phyloP scores from a whole-genome alignment of 768 basidiomycete species.

The Rhodotorula babjevae region DNA sequence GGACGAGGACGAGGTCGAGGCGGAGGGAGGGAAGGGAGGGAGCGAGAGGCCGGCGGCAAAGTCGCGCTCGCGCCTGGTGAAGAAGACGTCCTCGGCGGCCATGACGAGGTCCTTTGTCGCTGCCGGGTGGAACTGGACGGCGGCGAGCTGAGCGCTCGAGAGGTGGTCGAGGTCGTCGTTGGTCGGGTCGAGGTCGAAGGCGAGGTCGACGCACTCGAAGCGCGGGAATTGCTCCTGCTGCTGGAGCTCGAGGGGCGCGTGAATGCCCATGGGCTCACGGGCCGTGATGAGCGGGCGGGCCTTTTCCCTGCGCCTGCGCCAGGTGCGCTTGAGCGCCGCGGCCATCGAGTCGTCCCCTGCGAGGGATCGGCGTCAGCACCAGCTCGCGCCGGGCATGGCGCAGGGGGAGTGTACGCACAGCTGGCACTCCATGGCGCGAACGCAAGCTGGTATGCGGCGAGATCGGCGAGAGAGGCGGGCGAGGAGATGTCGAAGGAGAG shows the following conservation, averaged over 20 bases:
- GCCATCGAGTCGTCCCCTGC: conserved; percentile 16
- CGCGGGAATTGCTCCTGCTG: conserved; percentile 17
- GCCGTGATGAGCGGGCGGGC: conserved; percentile 6
- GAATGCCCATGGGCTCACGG: conserved; percentile 3
- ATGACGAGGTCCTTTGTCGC: conserved; percentile 9
- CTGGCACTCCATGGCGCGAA: conserved; percentile 4
- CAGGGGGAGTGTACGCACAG: too few species aligned
- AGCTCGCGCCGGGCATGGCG: too few species aligned
- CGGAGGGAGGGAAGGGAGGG: background rate
- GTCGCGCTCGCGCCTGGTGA: conserved; percentile 30
- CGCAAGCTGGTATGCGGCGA: conserved; percentile 15
- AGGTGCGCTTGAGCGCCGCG: background rate
- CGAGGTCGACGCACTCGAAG: conserved; percentile 15
- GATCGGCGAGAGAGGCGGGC: background rate
- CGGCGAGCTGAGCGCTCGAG: conserved; percentile 23
- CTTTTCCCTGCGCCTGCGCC: background rate
- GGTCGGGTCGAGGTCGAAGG: background rate
- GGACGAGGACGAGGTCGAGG: background rate
- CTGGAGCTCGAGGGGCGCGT: background rate
- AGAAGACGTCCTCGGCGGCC: conserved; percentile 28
- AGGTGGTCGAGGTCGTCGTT: background rate
- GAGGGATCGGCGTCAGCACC: background rate
- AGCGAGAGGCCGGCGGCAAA: conserved; percentile 14
- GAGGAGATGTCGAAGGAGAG: conserved; percentile 18
- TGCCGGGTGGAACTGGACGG: conserved; percentile 17